These are phyloP conservation scores for Mycena polygramma DNA, from an alignment of 768 basidiomycete species.

Conservation along the genomic window DNA sequence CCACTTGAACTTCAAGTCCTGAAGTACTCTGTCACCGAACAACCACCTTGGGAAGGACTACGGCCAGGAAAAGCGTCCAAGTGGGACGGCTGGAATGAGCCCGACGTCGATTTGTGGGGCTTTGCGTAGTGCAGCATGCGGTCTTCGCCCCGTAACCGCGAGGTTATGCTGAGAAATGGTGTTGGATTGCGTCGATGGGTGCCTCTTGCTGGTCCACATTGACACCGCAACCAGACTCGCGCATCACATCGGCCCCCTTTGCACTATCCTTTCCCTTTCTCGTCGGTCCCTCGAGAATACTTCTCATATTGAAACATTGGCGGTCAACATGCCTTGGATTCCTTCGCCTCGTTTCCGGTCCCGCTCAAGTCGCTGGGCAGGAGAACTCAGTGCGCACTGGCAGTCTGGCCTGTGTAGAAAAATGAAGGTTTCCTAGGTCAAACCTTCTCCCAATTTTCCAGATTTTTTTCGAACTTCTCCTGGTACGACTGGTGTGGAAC, in stretches of 20 bases:
- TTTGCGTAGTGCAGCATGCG: slow-evolving; percentile 20
- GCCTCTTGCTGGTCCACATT: neutral
- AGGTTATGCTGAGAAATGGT: slow-evolving; percentile 6
- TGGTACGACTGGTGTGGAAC: neutral
- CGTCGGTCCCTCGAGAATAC: slow-evolving; percentile 1
- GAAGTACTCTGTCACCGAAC: neutral
- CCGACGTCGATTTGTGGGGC: slow-evolving; percentile 22
- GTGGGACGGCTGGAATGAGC: neutral
- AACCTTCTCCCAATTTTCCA: neutral
- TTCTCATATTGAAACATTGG: slow-evolving; percentile 1
- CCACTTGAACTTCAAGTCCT: neutral
- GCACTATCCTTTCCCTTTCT: slow-evolving; percentile 16
- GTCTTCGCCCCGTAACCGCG: slow-evolving; percentile 6
- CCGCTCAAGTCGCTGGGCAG: neutral
- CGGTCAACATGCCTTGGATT: neutral
- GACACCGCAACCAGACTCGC: neutral
- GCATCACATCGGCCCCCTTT: neutral
- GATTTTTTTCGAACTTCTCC: neutral
- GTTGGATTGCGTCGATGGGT: slow-evolving; percentile 3
- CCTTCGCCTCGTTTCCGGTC: slow-evolving; percentile 12
- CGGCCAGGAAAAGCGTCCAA: neutral
- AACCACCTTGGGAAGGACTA: neutral
- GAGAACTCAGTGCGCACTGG: neutral
- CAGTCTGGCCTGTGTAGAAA: no score
- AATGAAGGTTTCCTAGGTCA: no score